These are phyloP conservation scores for Leptosphaerulina australis DNA, from an alignment of 2,329 filamentous ascomycete genomes.

Conservation along the genomic window DNA sequence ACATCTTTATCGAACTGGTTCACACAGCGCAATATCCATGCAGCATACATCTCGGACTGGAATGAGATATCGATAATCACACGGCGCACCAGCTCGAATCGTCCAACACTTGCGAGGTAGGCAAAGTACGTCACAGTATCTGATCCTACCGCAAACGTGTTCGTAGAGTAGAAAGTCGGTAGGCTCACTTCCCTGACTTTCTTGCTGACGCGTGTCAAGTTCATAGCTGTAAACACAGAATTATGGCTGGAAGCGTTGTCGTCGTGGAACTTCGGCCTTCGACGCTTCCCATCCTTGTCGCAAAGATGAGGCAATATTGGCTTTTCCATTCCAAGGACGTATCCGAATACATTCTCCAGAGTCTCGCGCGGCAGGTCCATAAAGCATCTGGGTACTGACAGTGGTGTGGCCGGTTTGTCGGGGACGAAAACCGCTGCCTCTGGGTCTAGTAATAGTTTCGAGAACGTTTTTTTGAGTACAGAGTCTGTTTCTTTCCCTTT, in stretches of 20 bases:
- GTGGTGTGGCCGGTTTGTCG: neutral
- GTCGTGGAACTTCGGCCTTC: conserved; percentile 2
- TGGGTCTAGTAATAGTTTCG: no score
- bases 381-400: neutral
- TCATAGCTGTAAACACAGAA: neutral
- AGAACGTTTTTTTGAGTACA: no score
- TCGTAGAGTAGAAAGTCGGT: conserved; percentile 2
- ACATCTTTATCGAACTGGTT: neutral
- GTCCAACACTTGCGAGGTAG: neutral
- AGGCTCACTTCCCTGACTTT: neutral
- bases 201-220: neutral
- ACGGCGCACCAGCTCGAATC: neutral
- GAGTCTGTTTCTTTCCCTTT: no score
- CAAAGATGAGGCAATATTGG: conserved; percentile 10
- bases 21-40: conserved; percentile 1
- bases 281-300: neutral
- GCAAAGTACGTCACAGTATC: conserved; percentile 2
- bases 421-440: no score
- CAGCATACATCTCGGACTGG: neutral
- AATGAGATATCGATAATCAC: neutral
- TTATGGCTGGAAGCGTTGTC: neutral
- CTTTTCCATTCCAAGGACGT: neutral
- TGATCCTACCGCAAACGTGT: neutral
- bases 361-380: neutral
- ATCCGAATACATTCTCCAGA: neutral